Evolutionary conservation across 495 filamentous ascomycete genomes (phyloP), one percentile per base, ranked within the genome.

Genomic region (Xylaria sp.): DNA sequence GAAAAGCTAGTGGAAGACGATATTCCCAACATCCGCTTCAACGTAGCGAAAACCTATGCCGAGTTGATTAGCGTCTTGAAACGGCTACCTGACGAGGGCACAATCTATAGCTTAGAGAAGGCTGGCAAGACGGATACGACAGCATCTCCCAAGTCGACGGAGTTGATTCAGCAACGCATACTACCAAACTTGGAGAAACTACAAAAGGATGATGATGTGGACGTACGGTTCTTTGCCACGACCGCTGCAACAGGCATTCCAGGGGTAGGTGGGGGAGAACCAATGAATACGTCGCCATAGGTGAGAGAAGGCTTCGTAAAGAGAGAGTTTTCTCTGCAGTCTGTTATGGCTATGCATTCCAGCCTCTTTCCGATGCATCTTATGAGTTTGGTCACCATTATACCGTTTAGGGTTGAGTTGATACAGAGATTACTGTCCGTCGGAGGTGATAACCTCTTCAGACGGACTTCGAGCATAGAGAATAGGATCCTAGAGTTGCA

Each of bases 1-100:
- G 93, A 97, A 77, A 91, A 94, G 82, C 90, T 99, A 37, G 92
- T 97, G 35, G 86, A 87, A 19, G 96, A 99, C 78, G 93, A 95
- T 35, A 99, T 99, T 77, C 96, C 96, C 65, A 99, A 99, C 81
- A 99, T 99, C 79, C 93, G 96, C 65, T 99, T 99, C 88, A 99
- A 99, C 78, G 95, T 98, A 63, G 97, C 96, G 67, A 99, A 99
- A 83, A 98, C 97, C 35, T 99, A 98, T 78, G 88, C 89, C 21
- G 90, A 95, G 52, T 84, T 99, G 52, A 95, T 98, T 74, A 89
- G 92, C 70, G 94, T 95, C 33, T 85, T 99, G 77, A 92, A 93
- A 81, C 93, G 94, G 67, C 88, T 99, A 24, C 96, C 96, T 2
- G 91, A 91, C 37, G 86, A 95, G 75, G 93, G 93, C 69, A 98